These are phyloP conservation scores for Neonectria neomacrospora DNA, from an alignment of 2,329 filamentous ascomycete species.

Conservation along the genomic window DNA sequence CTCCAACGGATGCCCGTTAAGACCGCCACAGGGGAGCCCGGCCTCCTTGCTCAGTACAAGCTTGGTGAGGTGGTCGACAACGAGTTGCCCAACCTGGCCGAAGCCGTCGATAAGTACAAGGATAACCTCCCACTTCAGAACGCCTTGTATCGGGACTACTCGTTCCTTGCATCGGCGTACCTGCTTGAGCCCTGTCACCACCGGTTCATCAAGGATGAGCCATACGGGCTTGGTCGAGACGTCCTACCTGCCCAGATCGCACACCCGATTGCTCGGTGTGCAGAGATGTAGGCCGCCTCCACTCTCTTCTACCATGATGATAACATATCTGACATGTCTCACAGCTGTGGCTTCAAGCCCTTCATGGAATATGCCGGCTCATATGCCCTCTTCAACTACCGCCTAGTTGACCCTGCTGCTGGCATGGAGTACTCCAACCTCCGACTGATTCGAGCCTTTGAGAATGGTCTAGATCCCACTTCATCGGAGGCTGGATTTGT, in stretches of 20 bases:
- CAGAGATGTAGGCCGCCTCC: slow-evolving; percentile 76
- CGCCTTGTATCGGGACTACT: slow-evolving; percentile 90
- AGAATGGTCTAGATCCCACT: slow-evolving; percentile 84
- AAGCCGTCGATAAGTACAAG: slow-evolving; percentile 76
- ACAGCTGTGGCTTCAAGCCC: slow-evolving; percentile 79
- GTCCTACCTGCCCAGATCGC: slow-evolving; percentile 79
- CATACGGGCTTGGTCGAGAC: slow-evolving; percentile 82
- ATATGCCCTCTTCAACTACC: slow-evolving; percentile 74
- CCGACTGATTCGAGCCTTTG: slow-evolving; percentile 89
- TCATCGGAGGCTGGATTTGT: slow-evolving; percentile 96
- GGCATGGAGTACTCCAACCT: slow-evolving; percentile 75
- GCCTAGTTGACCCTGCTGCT: slow-evolving; percentile 63
- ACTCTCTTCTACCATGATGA: background rate
- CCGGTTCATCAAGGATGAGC: slow-evolving; percentile 74
- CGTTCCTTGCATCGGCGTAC: slow-evolving; percentile 89
- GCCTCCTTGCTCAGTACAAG: slow-evolving; percentile 78
- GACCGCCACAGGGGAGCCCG: slow-evolving; percentile 77
- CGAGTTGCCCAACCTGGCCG: slow-evolving; percentile 82
- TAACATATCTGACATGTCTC: slow-evolving; percentile 13
- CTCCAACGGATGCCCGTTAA: slow-evolving; percentile 82
- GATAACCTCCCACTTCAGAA: slow-evolving; percentile 83
- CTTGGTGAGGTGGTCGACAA: slow-evolving; percentile 79
- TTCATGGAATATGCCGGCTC: slow-evolving; percentile 79
- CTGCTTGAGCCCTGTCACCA: slow-evolving; percentile 92
- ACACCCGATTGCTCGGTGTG: slow-evolving; percentile 84